phyloP scores from a whole-genome alignment of 2,329 filamentous ascomycete species.

The Capronia coronata region DNA sequence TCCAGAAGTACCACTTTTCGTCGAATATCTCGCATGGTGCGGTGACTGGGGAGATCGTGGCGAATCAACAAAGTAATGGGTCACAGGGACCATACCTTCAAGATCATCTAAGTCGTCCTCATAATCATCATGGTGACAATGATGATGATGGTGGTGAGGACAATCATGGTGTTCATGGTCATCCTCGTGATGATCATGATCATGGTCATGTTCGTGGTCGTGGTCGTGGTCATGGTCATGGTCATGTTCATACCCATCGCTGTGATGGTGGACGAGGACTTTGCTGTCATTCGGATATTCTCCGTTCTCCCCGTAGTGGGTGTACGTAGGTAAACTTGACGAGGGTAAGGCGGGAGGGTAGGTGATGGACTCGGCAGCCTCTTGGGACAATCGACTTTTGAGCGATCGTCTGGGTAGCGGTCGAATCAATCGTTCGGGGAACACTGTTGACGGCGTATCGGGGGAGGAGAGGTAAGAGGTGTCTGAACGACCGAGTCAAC shows the following conservation, averaged over 20 bases:
- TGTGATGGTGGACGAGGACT: constrained; percentile 42
- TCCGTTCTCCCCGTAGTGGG: constrained; percentile 54
- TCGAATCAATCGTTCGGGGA: constrained; percentile 84
- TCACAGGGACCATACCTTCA: constrained; percentile 46
- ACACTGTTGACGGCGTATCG: constrained; percentile 73
- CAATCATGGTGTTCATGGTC: constrained; percentile 22
- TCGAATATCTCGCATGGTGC: constrained; percentile 34
- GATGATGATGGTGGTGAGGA: constrained; percentile 25
- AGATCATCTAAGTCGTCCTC: constrained; percentile 42
- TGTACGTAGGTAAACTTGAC: constrained; percentile 68
- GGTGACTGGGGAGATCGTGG: constrained; percentile 34
- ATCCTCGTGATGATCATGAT: constrained; percentile 15
- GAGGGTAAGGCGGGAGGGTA: constrained; percentile 72
- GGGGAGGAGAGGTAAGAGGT: constrained; percentile 46
- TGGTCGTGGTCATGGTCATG: constrained; percentile 26
- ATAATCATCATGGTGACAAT: constrained; percentile 35
- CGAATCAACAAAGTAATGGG: constrained; percentile 37
- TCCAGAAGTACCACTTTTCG: constrained; percentile 52
- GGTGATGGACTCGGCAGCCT: constrained; percentile 72
- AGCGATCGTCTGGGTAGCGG: constrained; percentile 84
- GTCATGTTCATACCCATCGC: constrained; percentile 31
- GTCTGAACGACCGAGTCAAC: constrained; percentile 33
- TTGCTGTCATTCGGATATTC: constrained; percentile 46
- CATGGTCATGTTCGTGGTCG: constrained; percentile 19
- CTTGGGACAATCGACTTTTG: constrained; percentile 77